These are phyloP conservation scores for Xylaria curta DNA, from an alignment of 495 filamentous ascomycete genomes.

Conservation along the genomic window DNA sequence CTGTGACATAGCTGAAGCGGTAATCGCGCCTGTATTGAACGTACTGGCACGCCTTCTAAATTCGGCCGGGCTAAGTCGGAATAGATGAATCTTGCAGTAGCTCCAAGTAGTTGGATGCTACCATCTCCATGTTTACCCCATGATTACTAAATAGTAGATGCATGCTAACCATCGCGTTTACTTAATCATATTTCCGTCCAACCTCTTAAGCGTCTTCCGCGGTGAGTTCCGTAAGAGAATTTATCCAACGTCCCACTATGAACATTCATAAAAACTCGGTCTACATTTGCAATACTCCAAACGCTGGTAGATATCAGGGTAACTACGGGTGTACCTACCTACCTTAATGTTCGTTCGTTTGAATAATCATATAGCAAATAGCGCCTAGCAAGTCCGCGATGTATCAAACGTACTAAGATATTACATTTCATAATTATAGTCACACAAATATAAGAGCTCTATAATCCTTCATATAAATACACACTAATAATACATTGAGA, in stretches of 20 bases:
- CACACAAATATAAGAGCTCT: background rate
- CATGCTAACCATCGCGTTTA: background rate
- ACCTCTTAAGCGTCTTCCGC: too few relatives aligned
- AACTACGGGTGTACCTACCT: too few relatives aligned
- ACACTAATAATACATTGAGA: too few relatives aligned
- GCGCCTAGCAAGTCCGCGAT: too few relatives aligned
- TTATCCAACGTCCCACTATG: too few relatives aligned
- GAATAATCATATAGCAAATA: too few relatives aligned
- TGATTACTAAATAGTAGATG: background rate
- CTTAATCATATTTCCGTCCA: background rate
- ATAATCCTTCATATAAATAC: too few relatives aligned
- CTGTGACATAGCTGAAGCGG: background rate
- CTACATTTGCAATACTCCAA: too few relatives aligned
- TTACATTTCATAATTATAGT: background rate
- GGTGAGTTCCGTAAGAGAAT: too few relatives aligned
- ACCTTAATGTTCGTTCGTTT: too few relatives aligned
- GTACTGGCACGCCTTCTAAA: background rate
- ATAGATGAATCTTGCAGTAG: background rate
- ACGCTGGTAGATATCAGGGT: too few relatives aligned
- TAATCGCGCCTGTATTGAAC: background rate
- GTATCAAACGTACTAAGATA: too few relatives aligned
- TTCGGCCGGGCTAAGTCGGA: background rate
- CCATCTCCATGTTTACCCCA: background rate
- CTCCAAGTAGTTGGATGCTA: background rate
- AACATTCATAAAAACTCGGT: background rate